These are phyloP conservation scores for Haberlea rhodopensis DNA, from an alignment of 257 asterid genomes.

Conservation along the genomic window DNA sequence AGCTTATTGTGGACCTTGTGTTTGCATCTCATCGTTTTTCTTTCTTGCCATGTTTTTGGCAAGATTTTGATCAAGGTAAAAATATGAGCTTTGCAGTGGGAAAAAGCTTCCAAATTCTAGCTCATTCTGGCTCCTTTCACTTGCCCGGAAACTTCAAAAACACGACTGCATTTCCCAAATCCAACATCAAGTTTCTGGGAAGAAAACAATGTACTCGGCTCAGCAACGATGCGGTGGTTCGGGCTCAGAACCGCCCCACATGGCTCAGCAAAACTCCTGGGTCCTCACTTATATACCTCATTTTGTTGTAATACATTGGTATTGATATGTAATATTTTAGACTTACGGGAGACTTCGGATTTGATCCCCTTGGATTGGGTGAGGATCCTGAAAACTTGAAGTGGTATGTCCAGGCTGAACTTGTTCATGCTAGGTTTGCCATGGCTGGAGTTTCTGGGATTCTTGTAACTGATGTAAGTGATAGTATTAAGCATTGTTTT, in stretches of 20 bases:
- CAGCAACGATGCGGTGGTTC: conserved; percentile 34
- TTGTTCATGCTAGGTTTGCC: conserved; percentile 87
- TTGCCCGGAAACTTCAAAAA: conserved; percentile 35
- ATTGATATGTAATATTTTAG: conserved; percentile 32
- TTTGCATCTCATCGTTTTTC: conserved; percentile 10
- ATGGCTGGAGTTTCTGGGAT: conserved; percentile 97
- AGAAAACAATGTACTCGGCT: conserved; percentile 27
- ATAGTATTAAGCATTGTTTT: not conserved
- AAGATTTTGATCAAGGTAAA: conserved; percentile 4
- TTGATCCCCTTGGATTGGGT: conserved; percentile 90
- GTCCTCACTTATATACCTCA: not conserved
- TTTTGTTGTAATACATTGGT: not conserved
- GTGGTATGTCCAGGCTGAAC: conserved; percentile 93
- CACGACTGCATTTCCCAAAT: conserved; percentile 29
- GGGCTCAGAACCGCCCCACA: conserved; percentile 72
- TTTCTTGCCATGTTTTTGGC: conserved; percentile 17
- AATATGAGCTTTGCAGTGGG: conserved; percentile 52
- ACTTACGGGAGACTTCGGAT: conserved; percentile 85
- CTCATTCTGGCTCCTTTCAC: conserved; percentile 35
- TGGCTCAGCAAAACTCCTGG: conserved; percentile 72
- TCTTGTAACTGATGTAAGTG: conserved; percentile 69
- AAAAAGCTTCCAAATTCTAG: conserved; percentile 51
- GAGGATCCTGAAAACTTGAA: conserved; percentile 82
- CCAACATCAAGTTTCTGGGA: conserved; percentile 32
- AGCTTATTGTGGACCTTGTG: conserved; percentile 31